phyloP scores from a whole-genome alignment of 2,329 filamentous ascomycete genomes.

The Eurotiales sp. region DNA sequence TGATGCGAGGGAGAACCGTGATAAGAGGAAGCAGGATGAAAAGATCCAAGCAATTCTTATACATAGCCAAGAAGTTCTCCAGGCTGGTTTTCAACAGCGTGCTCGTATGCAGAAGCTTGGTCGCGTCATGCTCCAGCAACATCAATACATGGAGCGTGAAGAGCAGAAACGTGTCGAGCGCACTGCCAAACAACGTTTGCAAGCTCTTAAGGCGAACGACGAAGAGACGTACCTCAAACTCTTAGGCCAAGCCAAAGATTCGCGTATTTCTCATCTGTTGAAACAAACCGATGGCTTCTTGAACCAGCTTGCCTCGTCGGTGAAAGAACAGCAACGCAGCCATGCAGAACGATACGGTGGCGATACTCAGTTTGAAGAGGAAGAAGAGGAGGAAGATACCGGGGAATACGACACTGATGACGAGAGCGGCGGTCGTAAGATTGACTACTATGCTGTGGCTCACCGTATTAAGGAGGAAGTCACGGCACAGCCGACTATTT shows the following conservation, averaged over 20 bases:
- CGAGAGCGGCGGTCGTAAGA: conserved; percentile 68
- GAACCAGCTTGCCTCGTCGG: conserved; percentile 88
- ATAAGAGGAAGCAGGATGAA: conserved; percentile 95
- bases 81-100: conserved; percentile 63
- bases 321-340: conserved; percentile 87
- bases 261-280: conserved; percentile 94
- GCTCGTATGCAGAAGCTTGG: conserved; percentile 80
- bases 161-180: conserved; percentile 98
- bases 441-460: conserved; percentile 98
- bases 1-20: conserved; percentile 88
- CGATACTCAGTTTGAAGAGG: conserved; percentile 50
- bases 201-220: conserved; percentile 97
- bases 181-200: conserved; percentile 98
- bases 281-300: conserved; percentile 97
- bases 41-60: conserved; percentile 83
- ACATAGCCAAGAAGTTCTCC: conserved; percentile 74
- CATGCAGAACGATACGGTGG: conserved; percentile 75
- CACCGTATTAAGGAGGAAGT: conserved; percentile 95
- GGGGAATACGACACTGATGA: conserved; percentile 51
- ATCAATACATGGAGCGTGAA: conserved; percentile 97
- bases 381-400: conserved; percentile 67
- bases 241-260: conserved; percentile 97
- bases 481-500: conserved; percentile 72
- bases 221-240: conserved; percentile 98
- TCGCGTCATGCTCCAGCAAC: conserved; percentile 81